These are phyloP conservation scores for Tylopilus sp. DNA, from an alignment of 1,284 basidiomycete genomes.

Conservation along the genomic window DNA sequence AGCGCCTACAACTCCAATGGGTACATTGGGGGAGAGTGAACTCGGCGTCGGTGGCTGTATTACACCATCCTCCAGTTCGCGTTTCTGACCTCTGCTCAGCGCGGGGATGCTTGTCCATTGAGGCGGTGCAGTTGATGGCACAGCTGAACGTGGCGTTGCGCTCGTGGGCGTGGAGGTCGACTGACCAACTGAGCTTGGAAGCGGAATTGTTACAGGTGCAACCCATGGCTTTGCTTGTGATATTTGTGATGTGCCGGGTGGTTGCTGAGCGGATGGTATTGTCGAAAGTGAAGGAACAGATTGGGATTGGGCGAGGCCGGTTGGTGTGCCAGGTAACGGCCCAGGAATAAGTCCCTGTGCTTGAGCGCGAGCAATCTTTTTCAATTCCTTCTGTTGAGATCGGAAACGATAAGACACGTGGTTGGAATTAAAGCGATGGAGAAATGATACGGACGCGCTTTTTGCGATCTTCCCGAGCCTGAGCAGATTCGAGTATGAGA, in stretches of 20 bases:
- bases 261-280: slow-evolving; percentile 27
- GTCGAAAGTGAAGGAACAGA: slow-evolving; percentile 28
- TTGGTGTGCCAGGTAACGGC: slow-evolving; percentile 27
- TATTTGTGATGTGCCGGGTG: slow-evolving; percentile 29
- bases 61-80: slow-evolving; percentile 41
- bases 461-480: slow-evolving; percentile 75
- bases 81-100: slow-evolving; percentile 47
- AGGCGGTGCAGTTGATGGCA: slow-evolving; percentile 24
- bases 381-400: slow-evolving; percentile 61
- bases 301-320: slow-evolving; percentile 28
- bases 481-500: slow-evolving; percentile 64
- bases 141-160: slow-evolving; percentile 32
- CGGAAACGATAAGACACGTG: slow-evolving; percentile 14
- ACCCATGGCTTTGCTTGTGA: slow-evolving; percentile 39
- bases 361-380: slow-evolving; percentile 62
- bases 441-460: slow-evolving; percentile 53
- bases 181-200: slow-evolving; percentile 13
- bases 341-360: slow-evolving; percentile 36
- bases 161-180: slow-evolving; percentile 31
- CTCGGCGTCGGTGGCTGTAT: slow-evolving; percentile 22
- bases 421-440: slow-evolving; percentile 6
- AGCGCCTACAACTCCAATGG: slow-evolving; percentile 40
- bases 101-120: slow-evolving; percentile 21
- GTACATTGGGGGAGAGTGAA: slow-evolving; percentile 25
- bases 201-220: slow-evolving; percentile 35